phyloP scores from a whole-genome alignment of 2,329 filamentous ascomycete species.

The Myriosclerotinia scirpicola region DNA sequence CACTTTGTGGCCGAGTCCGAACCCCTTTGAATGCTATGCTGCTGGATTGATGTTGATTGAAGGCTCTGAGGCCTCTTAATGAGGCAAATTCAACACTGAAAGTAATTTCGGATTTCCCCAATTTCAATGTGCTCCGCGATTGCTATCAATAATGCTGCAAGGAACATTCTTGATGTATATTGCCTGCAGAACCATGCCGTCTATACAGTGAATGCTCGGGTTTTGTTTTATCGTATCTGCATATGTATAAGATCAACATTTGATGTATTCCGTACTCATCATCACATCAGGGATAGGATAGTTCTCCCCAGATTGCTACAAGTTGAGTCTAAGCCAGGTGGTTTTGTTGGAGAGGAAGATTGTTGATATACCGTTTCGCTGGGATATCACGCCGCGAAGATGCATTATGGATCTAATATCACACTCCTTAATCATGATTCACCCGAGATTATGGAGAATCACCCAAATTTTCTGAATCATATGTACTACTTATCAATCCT shows the following conservation, averaged over 20 bases:
- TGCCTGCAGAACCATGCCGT: background rate
- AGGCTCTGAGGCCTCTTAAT: background rate
- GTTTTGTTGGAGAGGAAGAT: background rate
- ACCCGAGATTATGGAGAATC: conserved; percentile 3
- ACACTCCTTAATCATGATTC: background rate
- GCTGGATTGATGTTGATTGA: background rate
- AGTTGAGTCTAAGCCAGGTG: background rate
- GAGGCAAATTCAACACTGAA: background rate
- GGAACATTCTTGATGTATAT: background rate
- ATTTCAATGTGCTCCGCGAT: background rate
- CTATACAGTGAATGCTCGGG: background rate
- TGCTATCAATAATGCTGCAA: conserved; percentile 2
- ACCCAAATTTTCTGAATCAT: background rate
- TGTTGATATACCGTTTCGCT: background rate
- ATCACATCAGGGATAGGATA: background rate
- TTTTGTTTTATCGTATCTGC: background rate
- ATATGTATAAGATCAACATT: background rate
- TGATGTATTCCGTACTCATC: background rate
- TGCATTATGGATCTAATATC: conserved; percentile 3
- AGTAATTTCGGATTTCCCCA: background rate
- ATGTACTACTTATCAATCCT: background rate
- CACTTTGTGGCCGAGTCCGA: background rate
- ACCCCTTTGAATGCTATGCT: background rate
- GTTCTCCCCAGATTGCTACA: background rate
- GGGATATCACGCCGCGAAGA: background rate